Conservation (phyloP, 2,329 filamentous ascomycete species). For the Colletotrichum viniferum region DNA sequence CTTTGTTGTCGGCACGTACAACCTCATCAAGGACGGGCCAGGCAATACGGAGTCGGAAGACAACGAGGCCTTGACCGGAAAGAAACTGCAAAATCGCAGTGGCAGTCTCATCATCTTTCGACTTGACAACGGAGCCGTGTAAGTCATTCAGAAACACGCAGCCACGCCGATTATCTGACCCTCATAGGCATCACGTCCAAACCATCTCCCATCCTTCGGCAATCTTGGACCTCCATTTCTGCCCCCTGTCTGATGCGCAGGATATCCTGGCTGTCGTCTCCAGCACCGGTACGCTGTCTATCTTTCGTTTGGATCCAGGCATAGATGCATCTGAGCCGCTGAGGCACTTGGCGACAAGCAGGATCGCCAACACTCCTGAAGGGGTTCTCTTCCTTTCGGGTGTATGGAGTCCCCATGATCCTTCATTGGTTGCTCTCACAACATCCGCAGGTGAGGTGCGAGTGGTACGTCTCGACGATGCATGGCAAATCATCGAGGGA, state of each 20-base stretch:
- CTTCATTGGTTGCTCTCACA: constrained; percentile 68
- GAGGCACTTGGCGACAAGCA: constrained; percentile 47
- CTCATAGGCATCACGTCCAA: constrained; percentile 57
- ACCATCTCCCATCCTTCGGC: constrained; percentile 70
- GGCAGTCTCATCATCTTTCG: constrained; percentile 75
- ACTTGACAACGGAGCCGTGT: constrained; percentile 60
- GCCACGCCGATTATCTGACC: neutral
- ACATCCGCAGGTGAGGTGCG: constrained; percentile 71
- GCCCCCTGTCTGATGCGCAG: constrained; percentile 49
- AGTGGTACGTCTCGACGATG: constrained; percentile 52
- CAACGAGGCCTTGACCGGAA: constrained; percentile 17
- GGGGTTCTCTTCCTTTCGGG: constrained; percentile 73
- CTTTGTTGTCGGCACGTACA: constrained; percentile 86
- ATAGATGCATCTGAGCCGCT: constrained; percentile 36
- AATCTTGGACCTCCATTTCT: constrained; percentile 86
- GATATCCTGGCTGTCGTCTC: constrained; percentile 75
- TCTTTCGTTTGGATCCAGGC: constrained; percentile 61
- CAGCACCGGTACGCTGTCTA: constrained; percentile 72
- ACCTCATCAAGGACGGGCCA: constrained; percentile 60
- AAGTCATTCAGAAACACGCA: constrained; percentile 36
- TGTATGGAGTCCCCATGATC: constrained; percentile 68
- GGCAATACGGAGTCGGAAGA: neutral
- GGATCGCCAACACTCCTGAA: constrained; percentile 54
- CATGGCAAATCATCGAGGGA: constrained; percentile 40
- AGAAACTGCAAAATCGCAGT: constrained; percentile 65